phyloP scores from a whole-genome alignment of 805 yeast genomes.

The Yarrowia sp. region DNA sequence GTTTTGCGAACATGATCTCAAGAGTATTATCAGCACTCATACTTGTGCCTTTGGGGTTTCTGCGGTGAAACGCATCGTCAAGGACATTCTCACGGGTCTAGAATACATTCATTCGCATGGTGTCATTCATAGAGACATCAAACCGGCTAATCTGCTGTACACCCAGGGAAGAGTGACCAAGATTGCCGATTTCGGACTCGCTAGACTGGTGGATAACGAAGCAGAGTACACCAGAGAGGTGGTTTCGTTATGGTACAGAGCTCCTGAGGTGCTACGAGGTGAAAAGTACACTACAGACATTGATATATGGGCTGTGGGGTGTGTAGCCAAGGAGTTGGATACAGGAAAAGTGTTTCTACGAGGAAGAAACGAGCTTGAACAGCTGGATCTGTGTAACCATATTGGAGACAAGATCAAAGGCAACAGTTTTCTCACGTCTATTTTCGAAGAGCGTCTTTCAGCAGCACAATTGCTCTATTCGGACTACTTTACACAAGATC shows the following conservation, averaged over 20 bases:
- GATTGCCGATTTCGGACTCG: slow-evolving; percentile 95
- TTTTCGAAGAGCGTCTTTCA: slow-evolving; percentile 9
- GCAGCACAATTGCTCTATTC: neutral
- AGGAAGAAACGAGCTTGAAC: slow-evolving; percentile 7
- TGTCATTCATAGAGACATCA: slow-evolving; percentile 88
- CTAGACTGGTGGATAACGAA: slow-evolving; percentile 64
- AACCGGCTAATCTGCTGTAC: slow-evolving; percentile 87
- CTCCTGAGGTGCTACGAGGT: slow-evolving; percentile 13
- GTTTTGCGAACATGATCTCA: slow-evolving; percentile 48
- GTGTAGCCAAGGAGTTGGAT: slow-evolving; percentile 5
- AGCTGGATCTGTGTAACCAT: slow-evolving; percentile 8
- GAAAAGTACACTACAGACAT: neutral
- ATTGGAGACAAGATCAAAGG: neutral
- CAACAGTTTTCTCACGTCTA: neutral
- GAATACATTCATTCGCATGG: slow-evolving; percentile 72
- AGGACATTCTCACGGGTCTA: slow-evolving; percentile 62
- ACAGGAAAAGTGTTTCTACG: slow-evolving; percentile 2
- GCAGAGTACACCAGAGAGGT: slow-evolving; percentile 32
- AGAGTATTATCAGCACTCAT: slow-evolving; percentile 55
- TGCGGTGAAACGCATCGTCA: slow-evolving; percentile 4
- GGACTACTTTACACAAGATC: slow-evolving; percentile 14
- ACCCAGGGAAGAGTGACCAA: slow-evolving; percentile 77
- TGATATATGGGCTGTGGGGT: slow-evolving; percentile 23
- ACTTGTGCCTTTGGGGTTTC: neutral
- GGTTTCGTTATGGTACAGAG: slow-evolving; percentile 26